Conservation (phyloP, 164 flowering plant genomes). For the Protea cynaroides region DNA sequence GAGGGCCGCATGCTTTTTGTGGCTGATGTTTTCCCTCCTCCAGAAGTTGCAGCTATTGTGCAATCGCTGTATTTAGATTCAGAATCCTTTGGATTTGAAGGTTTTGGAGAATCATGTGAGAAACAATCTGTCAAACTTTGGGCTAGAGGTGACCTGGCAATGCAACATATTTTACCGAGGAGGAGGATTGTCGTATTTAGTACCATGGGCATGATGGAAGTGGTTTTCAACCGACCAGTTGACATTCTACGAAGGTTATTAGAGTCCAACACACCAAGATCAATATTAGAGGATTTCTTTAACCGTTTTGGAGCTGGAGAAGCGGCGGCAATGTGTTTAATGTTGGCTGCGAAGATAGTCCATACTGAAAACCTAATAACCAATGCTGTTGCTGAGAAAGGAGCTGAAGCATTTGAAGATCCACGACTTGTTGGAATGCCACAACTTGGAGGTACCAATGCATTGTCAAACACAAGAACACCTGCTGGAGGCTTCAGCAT, state of each 20-base stretch:
- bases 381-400: constrained; percentile 77
- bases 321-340: constrained; percentile 93
- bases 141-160: constrained; percentile 89
- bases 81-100: constrained; percentile 53
- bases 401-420: constrained; percentile 96
- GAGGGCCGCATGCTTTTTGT: constrained; percentile 96
- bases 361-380: constrained; percentile 59
- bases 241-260: constrained; percentile 78
- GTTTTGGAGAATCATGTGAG: constrained; percentile 55
- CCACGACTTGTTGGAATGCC: constrained; percentile 95
- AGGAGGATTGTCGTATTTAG: constrained; percentile 76
- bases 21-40: constrained; percentile 70
- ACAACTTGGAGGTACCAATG: constrained; percentile 76
- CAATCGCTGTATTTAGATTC: constrained; percentile 75
- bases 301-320: constrained; percentile 94
- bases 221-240: constrained; percentile 88
- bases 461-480: constrained; percentile 67
- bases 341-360: constrained; percentile 78
- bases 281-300: constrained; percentile 84
- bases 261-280: constrained; percentile 74
- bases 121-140: constrained; percentile 63
- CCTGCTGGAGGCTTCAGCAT: constrained; percentile 88
- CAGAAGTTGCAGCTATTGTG: constrained; percentile 64
- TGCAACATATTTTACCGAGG: constrained; percentile 88
- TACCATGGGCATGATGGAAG: constrained; percentile 95